Evolutionary conservation across 2,329 filamentous ascomycete genomes (phyloP).

Genomic region (Dothistroma septosporum): DNA sequence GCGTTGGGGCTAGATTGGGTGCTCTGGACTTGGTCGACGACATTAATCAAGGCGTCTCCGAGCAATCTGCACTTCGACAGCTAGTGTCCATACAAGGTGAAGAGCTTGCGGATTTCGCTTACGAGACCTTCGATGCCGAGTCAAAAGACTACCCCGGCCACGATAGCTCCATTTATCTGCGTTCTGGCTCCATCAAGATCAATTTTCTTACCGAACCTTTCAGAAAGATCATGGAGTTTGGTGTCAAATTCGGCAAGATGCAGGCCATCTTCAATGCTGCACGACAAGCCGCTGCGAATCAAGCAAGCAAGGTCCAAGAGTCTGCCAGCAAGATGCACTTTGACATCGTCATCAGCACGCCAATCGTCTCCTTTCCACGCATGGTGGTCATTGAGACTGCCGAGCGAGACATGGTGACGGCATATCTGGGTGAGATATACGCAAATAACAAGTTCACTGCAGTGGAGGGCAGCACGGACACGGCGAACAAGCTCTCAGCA

Average conservation of each 20-base stretch:
- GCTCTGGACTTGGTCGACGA: slow-evolving; percentile 89
- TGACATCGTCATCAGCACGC: slow-evolving; percentile 87
- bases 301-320: slow-evolving; percentile 89
- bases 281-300: slow-evolving; percentile 85
- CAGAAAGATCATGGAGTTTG: slow-evolving; percentile 94
- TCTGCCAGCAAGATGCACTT: slow-evolving; percentile 88
- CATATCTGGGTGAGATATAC: slow-evolving; percentile 95
- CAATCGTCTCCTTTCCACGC: slow-evolving; percentile 91
- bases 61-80: slow-evolving; percentile 74
- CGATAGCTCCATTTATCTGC: slow-evolving; percentile 83
- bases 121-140: slow-evolving; percentile 84
- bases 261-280: slow-evolving; percentile 98
- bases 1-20: slow-evolving; percentile 78
- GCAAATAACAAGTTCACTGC: slow-evolving; percentile 89
- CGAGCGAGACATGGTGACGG: slow-evolving; percentile 78
- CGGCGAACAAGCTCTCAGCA: slow-evolving; percentile 83
- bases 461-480: slow-evolving; percentile 69
- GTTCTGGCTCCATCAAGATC: slow-evolving; percentile 91
- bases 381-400: slow-evolving; percentile 65
- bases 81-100: slow-evolving; percentile 93
- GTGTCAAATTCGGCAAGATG: slow-evolving; percentile 99
- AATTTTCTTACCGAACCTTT: slow-evolving; percentile 98
- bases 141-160: slow-evolving; percentile 84
- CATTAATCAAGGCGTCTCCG: slow-evolving; percentile 82
- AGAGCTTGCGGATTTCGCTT: slow-evolving; percentile 93